phyloP scores from a whole-genome alignment of 1,284 basidiomycete genomes.

The Anthracocystis setariae region DNA sequence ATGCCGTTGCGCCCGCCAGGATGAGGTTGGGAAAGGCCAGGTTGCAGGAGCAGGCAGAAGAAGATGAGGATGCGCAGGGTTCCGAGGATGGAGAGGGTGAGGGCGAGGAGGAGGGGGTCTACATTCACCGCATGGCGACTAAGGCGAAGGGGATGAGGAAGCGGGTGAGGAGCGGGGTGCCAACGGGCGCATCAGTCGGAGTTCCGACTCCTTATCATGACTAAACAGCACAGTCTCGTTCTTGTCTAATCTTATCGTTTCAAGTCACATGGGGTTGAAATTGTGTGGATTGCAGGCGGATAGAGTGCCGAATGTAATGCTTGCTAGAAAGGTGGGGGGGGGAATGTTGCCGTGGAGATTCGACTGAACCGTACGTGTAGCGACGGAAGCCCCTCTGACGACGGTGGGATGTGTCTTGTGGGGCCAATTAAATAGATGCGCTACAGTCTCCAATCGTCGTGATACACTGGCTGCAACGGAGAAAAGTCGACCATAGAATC shows the following conservation, averaged over 20 bases:
- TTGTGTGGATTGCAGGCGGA: too few relatives aligned
- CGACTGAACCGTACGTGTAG: too few relatives aligned
- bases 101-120: conserved; percentile 50
- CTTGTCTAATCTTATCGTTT: neutral
- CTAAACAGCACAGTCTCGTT: conserved; percentile 8
- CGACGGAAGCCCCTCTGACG: too few relatives aligned
- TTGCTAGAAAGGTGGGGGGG: too few relatives aligned
- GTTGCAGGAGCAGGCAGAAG: conserved; percentile 11
- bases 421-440: too few relatives aligned
- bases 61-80: conserved; percentile 7
- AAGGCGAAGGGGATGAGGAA: neutral
- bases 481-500: too few relatives aligned
- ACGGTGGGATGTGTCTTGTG: too few relatives aligned
- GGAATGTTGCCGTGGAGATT: too few relatives aligned
- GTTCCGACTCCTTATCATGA: conserved; percentile 16
- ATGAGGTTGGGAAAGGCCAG: conserved; percentile 2
- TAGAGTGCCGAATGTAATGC: too few relatives aligned
- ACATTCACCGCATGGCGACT: conserved; percentile 39
- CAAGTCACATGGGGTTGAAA: neutral
- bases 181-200: neutral
- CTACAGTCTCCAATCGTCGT: too few relatives aligned
- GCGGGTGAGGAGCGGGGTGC: conserved; percentile 11
- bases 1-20: conserved; percentile 33
- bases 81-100: conserved; percentile 19
- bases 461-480: too few relatives aligned